phyloP scores from a whole-genome alignment of 2,329 filamentous ascomycete genomes.

The Monilinia polystroma region DNA sequence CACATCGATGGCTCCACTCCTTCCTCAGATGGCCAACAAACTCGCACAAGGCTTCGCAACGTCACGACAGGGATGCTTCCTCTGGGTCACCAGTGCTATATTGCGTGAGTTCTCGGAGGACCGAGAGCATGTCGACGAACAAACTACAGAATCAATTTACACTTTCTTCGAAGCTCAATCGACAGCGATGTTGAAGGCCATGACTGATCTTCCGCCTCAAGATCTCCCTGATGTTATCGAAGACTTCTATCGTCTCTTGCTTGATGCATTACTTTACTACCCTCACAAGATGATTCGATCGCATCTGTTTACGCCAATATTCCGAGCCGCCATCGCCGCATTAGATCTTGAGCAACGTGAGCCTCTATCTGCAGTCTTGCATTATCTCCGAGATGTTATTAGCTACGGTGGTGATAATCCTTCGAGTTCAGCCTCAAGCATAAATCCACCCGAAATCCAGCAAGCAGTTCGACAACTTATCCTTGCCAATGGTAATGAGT shows the following conservation, averaged over 20 bases:
- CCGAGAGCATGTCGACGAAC: constrained; percentile 75
- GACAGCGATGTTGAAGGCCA: constrained; percentile 80
- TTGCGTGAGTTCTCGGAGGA: constrained; percentile 94
- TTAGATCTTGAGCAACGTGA: constrained; percentile 88
- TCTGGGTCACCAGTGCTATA: constrained; percentile 97
- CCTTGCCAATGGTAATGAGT: constrained; percentile 65
- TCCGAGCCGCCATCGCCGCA: constrained; percentile 82
- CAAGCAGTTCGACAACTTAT: constrained; percentile 72
- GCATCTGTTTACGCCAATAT: constrained; percentile 74
- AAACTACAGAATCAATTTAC: constrained; percentile 86
- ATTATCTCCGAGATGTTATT: constrained; percentile 88
- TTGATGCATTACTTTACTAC: constrained; percentile 91
- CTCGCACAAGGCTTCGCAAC: constrained; percentile 80
- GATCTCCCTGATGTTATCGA: constrained; percentile 61
- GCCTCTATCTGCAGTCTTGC: constrained; percentile 84
- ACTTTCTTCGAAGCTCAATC: constrained; percentile 93
- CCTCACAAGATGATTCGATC: constrained; percentile 81
- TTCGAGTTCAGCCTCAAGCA: constrained; percentile 58
- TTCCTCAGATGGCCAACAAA: constrained; percentile 84
- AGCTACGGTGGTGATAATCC: constrained; percentile 80
- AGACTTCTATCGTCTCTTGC: constrained; percentile 86
- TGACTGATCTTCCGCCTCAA: constrained; percentile 73
- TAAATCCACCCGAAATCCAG: constrained; percentile 67
- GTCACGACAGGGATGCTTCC: constrained; percentile 90
- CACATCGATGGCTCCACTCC: constrained; percentile 79